Conservation (phyloP, 2,329 filamentous ascomycete species). For the Botrytis cinerea region DNA sequence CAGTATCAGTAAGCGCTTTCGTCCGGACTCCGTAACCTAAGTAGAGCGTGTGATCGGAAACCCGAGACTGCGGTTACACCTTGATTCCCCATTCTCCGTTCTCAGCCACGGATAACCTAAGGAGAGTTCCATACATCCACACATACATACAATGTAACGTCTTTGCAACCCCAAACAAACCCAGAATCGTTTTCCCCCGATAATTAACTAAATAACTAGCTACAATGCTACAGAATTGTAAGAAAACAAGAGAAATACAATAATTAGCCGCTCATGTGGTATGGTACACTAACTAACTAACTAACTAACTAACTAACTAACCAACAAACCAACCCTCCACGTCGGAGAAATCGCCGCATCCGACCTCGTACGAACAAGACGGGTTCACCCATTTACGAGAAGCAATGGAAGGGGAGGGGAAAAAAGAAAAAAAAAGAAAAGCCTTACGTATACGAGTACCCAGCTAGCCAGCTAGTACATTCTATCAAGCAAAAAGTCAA, state of each 20-base stretch:
- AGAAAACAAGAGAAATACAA: background rate
- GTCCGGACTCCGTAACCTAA: background rate
- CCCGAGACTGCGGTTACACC: background rate
- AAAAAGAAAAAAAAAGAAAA: no score
- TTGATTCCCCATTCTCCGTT: background rate
- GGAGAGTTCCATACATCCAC: no score
- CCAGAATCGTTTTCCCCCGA: background rate
- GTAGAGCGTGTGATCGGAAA: background rate
- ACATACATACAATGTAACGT: background rate
- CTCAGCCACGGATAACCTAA: background rate
- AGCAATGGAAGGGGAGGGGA: no score
- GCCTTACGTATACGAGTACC: background rate
- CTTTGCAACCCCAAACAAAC: background rate
- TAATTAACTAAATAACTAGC: background rate
- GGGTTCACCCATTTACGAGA: no score
- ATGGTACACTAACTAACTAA: background rate
- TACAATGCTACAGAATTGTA: background rate
- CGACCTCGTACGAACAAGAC: background rate
- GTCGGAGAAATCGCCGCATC: background rate
- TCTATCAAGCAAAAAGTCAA: background rate
- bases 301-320: background rate
- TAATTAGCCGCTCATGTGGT: background rate
- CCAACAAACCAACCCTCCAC: background rate
- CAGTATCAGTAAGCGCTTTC: conserved; percentile 1
- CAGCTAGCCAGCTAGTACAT: no score